Conservation (phyloP, 2,329 filamentous ascomycete genomes). For the Alternaria metachromatica region DNA sequence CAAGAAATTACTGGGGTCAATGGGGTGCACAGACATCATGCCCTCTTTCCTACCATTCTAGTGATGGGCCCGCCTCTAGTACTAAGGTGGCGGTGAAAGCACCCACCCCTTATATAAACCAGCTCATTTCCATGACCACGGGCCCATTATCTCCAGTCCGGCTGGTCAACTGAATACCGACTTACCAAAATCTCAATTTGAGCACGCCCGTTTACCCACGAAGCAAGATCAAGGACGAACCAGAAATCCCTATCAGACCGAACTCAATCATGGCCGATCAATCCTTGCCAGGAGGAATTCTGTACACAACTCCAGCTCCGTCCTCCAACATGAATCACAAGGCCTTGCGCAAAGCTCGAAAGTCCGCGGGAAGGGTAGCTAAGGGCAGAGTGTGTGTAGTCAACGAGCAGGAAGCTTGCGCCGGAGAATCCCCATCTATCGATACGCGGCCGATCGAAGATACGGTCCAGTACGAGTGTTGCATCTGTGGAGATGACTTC, state of each 20-base stretch:
- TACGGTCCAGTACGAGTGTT: conserved; percentile 3
- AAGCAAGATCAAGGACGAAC: not conserved
- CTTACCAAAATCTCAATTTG: not conserved
- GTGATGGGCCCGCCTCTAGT: not conserved
- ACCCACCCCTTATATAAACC: not conserved
- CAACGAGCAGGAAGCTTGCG: not conserved
- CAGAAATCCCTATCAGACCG: not conserved
- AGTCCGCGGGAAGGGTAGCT: not conserved
- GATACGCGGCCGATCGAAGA: not conserved
- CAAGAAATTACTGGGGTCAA: not conserved
- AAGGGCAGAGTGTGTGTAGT: not conserved
- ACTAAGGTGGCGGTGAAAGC: not conserved
- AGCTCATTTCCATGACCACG: not conserved
- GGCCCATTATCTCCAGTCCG: not conserved
- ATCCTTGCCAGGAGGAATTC: not conserved
- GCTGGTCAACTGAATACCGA: not conserved
- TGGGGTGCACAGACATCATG: not conserved
- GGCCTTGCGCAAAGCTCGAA: not conserved
- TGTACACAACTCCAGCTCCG: not conserved
- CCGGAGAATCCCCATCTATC: not conserved
- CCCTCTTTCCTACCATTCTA: not conserved
- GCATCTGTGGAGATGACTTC: not conserved
- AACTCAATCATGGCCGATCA: not conserved
- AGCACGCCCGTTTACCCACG: not conserved
- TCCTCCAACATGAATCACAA: not conserved